Conservation (phyloP, 2,329 filamentous ascomycete genomes). For the Sporothrix variecibatus region DNA sequence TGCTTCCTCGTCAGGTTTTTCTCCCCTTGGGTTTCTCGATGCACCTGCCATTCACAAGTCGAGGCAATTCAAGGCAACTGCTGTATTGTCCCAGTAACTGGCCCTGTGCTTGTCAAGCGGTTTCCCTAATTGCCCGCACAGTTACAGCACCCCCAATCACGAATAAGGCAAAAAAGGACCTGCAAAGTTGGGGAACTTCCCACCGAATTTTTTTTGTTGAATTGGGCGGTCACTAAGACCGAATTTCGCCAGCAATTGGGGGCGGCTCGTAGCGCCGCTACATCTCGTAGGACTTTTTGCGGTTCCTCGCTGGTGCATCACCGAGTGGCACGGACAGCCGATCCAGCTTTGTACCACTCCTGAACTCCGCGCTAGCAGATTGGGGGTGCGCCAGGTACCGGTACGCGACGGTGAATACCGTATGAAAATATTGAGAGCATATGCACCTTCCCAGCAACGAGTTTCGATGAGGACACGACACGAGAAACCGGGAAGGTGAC, state of each 20-base stretch:
- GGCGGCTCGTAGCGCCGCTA: conserved; percentile 1
- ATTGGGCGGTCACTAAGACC: conserved; percentile 3
- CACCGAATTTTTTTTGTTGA: conserved; percentile 29
- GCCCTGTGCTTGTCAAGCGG: background rate
- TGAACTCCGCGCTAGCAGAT: conserved; percentile 8
- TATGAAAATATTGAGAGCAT: background rate
- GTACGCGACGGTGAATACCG: conserved; percentile 17
- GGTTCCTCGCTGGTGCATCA: background rate
- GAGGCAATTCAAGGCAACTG: background rate
- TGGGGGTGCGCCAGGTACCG: conserved; percentile 18
- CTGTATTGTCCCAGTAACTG: background rate
- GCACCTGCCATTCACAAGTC: background rate
- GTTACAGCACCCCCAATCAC: conserved; percentile 5
- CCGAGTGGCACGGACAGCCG: conserved; percentile 16
- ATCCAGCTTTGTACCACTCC: conserved; percentile 16
- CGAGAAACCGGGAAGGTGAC: background rate
- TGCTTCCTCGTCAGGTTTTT: background rate
- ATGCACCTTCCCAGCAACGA: conserved; percentile 1
- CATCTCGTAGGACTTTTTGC: conserved; percentile 9
- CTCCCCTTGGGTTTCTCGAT: background rate
- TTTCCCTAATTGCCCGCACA: conserved; percentile 4
- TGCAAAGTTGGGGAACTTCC: conserved; percentile 22
- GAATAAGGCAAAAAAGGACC: background rate
- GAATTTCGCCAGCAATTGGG: conserved; percentile 14
- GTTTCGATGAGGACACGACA: background rate